Percentiles rank a stretch among this genome's conserved stretches.
phyloP scores from a whole-genome alignment of 352 stramenopile species.

The Aphanomyces astaci region DNA sequence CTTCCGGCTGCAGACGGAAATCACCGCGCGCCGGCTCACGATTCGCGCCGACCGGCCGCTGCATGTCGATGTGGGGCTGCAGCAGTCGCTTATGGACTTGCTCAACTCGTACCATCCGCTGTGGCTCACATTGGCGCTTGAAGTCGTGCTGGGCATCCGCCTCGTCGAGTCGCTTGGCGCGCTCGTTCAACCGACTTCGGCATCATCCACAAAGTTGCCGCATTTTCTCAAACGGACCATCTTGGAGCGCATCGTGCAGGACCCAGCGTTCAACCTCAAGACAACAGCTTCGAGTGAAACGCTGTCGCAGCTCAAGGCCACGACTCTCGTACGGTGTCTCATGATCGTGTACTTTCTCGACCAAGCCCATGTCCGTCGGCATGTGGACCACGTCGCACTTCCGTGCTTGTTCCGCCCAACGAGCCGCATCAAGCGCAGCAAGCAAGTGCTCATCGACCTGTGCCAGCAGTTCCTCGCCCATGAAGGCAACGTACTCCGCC shows the following conservation, averaged over 20 bases:
- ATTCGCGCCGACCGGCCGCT: conserved; percentile 83
- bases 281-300: conserved; percentile 32
- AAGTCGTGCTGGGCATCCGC: conserved; percentile 74
- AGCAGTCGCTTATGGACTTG: conserved; percentile 75
- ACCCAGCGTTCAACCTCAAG: conserved; percentile 51
- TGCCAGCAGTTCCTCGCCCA: conserved; percentile 87
- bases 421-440: conserved; percentile 84
- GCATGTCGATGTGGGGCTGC: conserved; percentile 84
- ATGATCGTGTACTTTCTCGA: conserved; percentile 92
- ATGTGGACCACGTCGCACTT: conserved; percentile 74
- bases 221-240: conserved; percentile 45
- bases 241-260: conserved; percentile 41
- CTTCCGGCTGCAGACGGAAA: conserved; percentile 66
- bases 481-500: conserved; percentile 93
- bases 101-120: conserved; percentile 88
- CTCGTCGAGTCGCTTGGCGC: conserved; percentile 56
- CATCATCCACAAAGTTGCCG: conserved; percentile 27
- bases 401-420: conserved; percentile 81
- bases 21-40: conserved; percentile 57
- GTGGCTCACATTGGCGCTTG: conserved; percentile 86
- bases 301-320: conserved; percentile 77
- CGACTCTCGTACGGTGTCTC: conserved; percentile 87
- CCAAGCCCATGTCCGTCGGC: conserved; percentile 55
- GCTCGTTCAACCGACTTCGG: not conserved
- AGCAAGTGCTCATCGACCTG: conserved; percentile 87